Evolutionary conservation across 495 filamentous ascomycete genomes (phyloP).

Genomic region (Aspergillus homomorphus): DNA sequence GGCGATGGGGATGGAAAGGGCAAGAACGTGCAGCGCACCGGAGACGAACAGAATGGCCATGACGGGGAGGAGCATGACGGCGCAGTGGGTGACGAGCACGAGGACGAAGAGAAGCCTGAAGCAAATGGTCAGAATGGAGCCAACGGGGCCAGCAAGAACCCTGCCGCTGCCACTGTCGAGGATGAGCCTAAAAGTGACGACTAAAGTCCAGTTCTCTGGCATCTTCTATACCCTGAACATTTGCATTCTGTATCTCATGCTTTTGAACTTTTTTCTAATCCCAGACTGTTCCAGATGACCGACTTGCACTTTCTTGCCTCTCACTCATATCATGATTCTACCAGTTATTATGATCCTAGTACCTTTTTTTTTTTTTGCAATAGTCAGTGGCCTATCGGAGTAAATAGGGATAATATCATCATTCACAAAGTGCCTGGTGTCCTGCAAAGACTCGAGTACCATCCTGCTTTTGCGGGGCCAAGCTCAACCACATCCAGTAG

Average conservation of each 20-base stretch:
- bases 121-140: not conserved
- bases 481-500: no score
- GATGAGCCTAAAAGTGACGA: constrained; percentile 7
- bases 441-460: no score
- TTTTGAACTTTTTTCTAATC: not conserved
- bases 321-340: constrained; percentile 16
- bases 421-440: no score
- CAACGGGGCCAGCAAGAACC: not conserved
- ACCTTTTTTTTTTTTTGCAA: no score
- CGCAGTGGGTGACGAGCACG: constrained; percentile 1
- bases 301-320: constrained; percentile 9
- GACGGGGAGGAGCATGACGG: not conserved
- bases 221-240: constrained; percentile 12
- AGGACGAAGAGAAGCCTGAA: constrained; percentile 1
- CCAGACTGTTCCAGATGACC: not conserved
- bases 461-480: no score
- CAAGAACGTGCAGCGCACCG: constrained; percentile 21
- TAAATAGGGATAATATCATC: no score
- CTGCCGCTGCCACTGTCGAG: constrained; percentile 12
- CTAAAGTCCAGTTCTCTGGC: not conserved
- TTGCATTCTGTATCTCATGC: constrained; percentile 3
- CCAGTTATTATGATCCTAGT: no score
- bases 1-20: constrained; percentile 18
- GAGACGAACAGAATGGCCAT: constrained; percentile 6
- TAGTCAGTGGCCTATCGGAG: no score